Evolutionary conservation across 805 yeast genomes (phyloP).

Genomic region (Metschnikowia vanudenii): DNA sequence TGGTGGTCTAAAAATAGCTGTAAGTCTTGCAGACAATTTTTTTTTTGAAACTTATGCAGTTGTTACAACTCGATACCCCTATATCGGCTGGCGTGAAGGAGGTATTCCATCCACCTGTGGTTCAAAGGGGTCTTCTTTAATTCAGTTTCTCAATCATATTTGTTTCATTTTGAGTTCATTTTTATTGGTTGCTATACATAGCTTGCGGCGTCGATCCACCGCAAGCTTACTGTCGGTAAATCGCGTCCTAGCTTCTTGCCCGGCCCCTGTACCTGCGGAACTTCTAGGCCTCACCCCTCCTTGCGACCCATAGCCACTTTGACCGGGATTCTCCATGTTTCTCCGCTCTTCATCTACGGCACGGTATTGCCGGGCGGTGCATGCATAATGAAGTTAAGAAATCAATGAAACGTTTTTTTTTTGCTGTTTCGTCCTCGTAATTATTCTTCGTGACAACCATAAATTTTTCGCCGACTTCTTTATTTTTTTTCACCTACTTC

Average conservation of each 20-base stretch:
- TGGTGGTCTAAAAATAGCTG: neutral
- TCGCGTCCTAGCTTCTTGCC: neutral
- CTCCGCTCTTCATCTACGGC: constrained; percentile 4
- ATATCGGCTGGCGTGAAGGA: neutral
- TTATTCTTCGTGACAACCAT: too few relatives aligned
- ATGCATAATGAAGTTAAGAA: neutral
- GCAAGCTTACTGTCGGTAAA: too few relatives aligned
- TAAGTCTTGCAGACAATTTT: neutral
- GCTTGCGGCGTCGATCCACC: neutral
- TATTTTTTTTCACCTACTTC: too few relatives aligned
- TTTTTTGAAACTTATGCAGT: neutral
- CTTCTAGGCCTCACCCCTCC: constrained; percentile 1
- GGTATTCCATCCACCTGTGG: too few relatives aligned
- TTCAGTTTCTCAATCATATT: too few relatives aligned
- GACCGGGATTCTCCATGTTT: constrained; percentile 1
- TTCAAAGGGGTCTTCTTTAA: too few relatives aligned
- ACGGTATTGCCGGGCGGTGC: neutral
- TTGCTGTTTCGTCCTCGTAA: neutral
- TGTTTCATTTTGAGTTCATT: too few relatives aligned
- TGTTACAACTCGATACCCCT: neutral
- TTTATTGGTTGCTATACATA: neutral
- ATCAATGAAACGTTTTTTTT: neutral
- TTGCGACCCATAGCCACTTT: neutral
- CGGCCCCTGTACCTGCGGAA: constrained; percentile 1
- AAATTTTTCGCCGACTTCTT: too few relatives aligned